Base-by-base conservation (phyloP, 2,329 filamentous ascomycete species). In the Madurella fahalii region DNA sequence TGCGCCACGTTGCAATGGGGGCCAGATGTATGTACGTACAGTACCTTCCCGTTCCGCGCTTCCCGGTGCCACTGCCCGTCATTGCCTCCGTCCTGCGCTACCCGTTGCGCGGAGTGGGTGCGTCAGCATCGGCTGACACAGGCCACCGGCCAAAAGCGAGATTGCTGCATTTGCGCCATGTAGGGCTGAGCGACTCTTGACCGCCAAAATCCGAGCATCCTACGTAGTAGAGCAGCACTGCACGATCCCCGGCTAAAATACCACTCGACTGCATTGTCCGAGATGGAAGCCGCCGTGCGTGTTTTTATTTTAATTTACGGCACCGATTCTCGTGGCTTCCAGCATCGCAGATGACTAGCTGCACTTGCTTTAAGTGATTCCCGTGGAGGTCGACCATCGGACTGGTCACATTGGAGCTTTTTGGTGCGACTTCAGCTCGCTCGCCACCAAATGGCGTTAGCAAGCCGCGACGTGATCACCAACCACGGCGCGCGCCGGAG, bases 41-140 rank as follows among this genome's bases (percentile, higher is more conserved):
- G 56, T 57, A 56, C 53, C 58, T 59, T 61, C 56, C 61, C 58
- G 60, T 59, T 58, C 60, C 60, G 56, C 56, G 32, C 53, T 58
- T 61, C 58, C 60, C 56, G 58, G 50, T 52, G 52, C 46, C 57
- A 57, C 25, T 58, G 55, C 44, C 55, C 54, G 55, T 58, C 56
- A 58, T 61, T 58, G 55, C 58, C 55, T 56, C 55, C 18, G 43
- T 39, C 15, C 32, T 20, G 25, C 37, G 30, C 37, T 39, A 40
- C 25, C 46, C 17, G 2, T 41, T 13, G 25, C 25, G 11, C 20
- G 12, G 37, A 16, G 18, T 32, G 18, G 7, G 37, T 42, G 42
- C 18, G 31, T 37, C 37, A 37, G 25, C 41, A 25, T 48, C 44
- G 43, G 50, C 47, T 47, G 43, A 53, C 41, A 43, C 49, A 45